Conservation (phyloP, 73 alveolate species). For the Paramecium pentaurelia region DNA sequence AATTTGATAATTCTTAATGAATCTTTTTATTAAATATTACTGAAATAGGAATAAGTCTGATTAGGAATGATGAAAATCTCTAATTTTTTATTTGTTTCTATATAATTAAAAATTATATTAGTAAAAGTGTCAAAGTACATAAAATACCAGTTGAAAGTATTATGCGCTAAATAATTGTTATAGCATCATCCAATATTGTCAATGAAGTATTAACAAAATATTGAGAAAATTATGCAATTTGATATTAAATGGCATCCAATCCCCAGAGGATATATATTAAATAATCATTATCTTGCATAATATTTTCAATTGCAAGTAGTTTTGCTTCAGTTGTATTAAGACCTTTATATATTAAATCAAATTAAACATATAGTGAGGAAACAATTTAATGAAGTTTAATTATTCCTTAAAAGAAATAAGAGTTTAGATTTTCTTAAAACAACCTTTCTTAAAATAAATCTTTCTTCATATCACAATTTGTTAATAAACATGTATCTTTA, state of each 20-base stretch:
- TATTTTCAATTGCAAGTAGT: neutral
- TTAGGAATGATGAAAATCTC: too few species aligned
- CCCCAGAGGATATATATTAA: neutral
- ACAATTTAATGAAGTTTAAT: neutral
- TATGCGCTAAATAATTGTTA: too few species aligned
- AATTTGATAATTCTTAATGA: too few species aligned
- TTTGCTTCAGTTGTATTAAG: neutral
- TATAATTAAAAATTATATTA: too few species aligned
- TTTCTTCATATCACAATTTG: neutral
- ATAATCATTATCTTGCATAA: neutral
- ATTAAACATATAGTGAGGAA: neutral
- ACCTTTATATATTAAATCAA: neutral
- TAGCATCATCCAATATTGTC: neutral
- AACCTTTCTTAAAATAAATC: neutral
- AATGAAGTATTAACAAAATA: neutral
- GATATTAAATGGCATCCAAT: neutral
- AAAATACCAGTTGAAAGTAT: too few species aligned
- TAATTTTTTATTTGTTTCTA: too few species aligned
- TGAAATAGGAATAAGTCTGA: too few species aligned
- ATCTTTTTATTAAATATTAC: too few species aligned
- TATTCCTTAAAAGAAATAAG: neutral
- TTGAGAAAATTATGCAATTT: neutral
- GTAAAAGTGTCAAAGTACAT: too few species aligned
- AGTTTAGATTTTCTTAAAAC: neutral
- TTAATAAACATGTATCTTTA: neutral